A percentile compares a stretch with the other conserved stretches of the same genome.
These are phyloP conservation scores for Pyrenochaeta sp. DNA, from an alignment of 2,329 filamentous ascomycete genomes.

Conservation along the genomic window DNA sequence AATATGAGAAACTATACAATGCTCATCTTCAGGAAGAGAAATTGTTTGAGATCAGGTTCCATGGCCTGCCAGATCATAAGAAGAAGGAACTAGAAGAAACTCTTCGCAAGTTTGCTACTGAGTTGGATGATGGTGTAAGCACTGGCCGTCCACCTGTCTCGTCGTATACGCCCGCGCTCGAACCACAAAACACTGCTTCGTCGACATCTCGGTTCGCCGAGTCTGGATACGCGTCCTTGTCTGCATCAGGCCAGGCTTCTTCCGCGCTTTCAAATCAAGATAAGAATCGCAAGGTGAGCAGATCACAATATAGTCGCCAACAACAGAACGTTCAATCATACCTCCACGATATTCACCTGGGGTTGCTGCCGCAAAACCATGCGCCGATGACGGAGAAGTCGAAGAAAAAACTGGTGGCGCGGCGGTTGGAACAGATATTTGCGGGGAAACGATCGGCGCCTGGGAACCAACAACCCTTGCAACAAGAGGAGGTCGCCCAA, in stretches of 20 bases:
- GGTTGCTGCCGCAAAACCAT: conserved; percentile 68
- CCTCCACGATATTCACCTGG: conserved; percentile 75
- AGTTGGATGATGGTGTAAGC: conserved; percentile 58
- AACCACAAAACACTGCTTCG: conserved; percentile 66
- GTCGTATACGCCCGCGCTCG: conserved; percentile 58
- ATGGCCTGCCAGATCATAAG: conserved; percentile 75
- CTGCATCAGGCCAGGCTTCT: conserved; percentile 57
- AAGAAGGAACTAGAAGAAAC: conserved; percentile 79
- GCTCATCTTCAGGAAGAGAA: conserved; percentile 76
- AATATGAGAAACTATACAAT: conserved; percentile 72
- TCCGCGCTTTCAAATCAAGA: conserved; percentile 47
- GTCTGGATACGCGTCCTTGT: conserved; percentile 70
- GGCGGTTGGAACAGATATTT: conserved; percentile 80
- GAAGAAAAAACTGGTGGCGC: conserved; percentile 79
- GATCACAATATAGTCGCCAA: conserved; percentile 43
- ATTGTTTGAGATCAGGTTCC: conserved; percentile 83
- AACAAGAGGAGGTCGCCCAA: conserved; percentile 66
- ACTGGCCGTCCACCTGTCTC: conserved; percentile 30
- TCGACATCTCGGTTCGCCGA: conserved; percentile 61
- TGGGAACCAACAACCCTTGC: conserved; percentile 58
- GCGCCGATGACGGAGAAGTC: conserved; percentile 72
- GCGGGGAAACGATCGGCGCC: conserved; percentile 69
- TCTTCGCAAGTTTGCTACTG: conserved; percentile 73
- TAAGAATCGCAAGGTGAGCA: conserved; percentile 38
- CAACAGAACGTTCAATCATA: conserved; percentile 71